Base-by-base conservation (phyloP, 345 rosid genomes). In the Arabis hirsuta region DNA sequence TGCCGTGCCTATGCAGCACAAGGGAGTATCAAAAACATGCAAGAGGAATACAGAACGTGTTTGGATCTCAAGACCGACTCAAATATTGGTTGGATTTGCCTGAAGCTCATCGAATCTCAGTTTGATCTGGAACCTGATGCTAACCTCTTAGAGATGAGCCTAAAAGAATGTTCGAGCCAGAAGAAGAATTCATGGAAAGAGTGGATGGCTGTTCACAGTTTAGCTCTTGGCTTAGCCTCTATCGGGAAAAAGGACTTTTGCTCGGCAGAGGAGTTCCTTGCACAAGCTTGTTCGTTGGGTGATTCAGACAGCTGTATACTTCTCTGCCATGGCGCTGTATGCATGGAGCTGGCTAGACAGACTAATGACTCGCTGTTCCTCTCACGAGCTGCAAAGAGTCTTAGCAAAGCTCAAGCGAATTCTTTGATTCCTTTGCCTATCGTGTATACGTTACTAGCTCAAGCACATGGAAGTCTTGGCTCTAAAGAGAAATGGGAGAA, bases 401-500 rank as follows among this genome's bases (percentile, higher is more conserved):
- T 95, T 47, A 50, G 53, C 65, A 85, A 81, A 77, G 94, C 83
- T 69, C 89, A 81, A 72, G 61, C 74, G 29, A 74, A 52, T 42
- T 81, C 88, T 1, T 41, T 73, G 3, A 7, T 69, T 75, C 92
- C 88, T 45, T 67, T 88, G 48, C 99, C 99, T 68, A 42, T 82
- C n/a, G 87, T 82, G 45, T 88, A 87, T 58, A 52, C 84, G 46
- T 78, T 95, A 81, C 79, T 88, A 50, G 99, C 96, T 58, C 98
- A 86, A 84, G 93, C 86, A 64, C 91, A 90, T 79, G 99, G 98
- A 67, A 91, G 99, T 78, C 83, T 86, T 67, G 88, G 87, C 63
- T 90, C 86, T 47, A 84, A 80, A 81, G 82, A 81, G 67, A 88
- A 83, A 44, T 90, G 99, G 99, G 85, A 80, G 86, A 77, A 78